A percentile compares a stretch with the other conserved stretches of the same genome.
These are phyloP conservation scores for Lichtheimia hyalospora DNA, from an alignment of 371 early-diverging fungal genomes.

Conservation along the genomic window DNA sequence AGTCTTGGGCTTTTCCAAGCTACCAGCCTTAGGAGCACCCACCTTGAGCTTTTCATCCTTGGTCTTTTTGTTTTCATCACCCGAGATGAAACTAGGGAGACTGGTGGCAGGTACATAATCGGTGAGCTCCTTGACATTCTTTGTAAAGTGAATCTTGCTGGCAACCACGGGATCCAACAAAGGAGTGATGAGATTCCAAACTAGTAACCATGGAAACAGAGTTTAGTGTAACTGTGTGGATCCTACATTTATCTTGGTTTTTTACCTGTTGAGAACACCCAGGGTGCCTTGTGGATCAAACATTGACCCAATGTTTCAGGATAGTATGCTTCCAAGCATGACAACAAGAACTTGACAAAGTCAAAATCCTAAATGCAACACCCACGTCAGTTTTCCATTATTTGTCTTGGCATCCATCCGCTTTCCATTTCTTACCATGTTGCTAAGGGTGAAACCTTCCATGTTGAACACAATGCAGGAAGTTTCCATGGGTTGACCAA, in stretches of 20 bases:
- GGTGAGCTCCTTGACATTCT: constrained; percentile 59
- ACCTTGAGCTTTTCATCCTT: constrained; percentile 28
- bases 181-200: constrained; percentile 81
- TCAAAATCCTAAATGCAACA: constrained; percentile 58
- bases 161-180: constrained; percentile 91
- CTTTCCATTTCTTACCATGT: constrained; percentile 56
- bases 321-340: constrained; percentile 84
- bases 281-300: constrained; percentile 83
- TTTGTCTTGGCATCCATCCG: neutral
- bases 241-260: neutral
- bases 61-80: constrained; percentile 24
- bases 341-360: constrained; percentile 78
- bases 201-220: constrained; percentile 15
- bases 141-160: constrained; percentile 82
- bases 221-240: neutral
- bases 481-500: constrained; percentile 73
- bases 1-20: constrained; percentile 11
- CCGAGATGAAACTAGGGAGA: constrained; percentile 34
- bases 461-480: constrained; percentile 85
- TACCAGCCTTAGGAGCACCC: constrained; percentile 16
- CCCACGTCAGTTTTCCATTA: no score
- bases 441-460: constrained; percentile 73
- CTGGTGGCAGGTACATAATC: constrained; percentile 53
- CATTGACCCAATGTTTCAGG: constrained; percentile 85
- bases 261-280: constrained; percentile 77